Conservation (phyloP, 257 asterid genomes). For the Datura wrightii region DNA sequence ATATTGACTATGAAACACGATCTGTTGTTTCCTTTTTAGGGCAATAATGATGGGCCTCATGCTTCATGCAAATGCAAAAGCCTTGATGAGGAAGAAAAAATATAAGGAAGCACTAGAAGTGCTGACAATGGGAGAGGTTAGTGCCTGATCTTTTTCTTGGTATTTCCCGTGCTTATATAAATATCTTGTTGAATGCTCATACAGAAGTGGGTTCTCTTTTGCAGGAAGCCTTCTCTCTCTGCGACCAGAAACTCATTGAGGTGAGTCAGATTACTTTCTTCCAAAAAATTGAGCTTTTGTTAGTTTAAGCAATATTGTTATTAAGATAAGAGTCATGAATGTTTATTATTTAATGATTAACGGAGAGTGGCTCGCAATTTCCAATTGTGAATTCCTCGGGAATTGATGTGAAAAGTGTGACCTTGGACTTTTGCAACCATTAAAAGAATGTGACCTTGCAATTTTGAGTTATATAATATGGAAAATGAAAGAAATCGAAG, state of each 20-base stretch:
- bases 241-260: conserved; percentile 77
- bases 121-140: conserved; percentile 91
- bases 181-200: conserved; percentile 9
- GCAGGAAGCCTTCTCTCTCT: conserved; percentile 93
- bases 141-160: conserved; percentile 26
- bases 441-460: background rate
- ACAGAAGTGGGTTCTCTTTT: conserved; percentile 36
- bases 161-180: background rate
- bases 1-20: conserved; percentile 19
- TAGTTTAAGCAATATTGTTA: background rate
- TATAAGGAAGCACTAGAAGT: conserved; percentile 89
- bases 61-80: conserved; percentile 90
- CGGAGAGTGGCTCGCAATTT: background rate
- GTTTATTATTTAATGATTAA: background rate
- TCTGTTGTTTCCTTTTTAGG: conserved; percentile 43
- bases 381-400: background rate
- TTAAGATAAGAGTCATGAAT: background rate
- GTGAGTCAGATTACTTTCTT: conserved; percentile 46
- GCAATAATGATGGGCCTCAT: conserved; percentile 98
- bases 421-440: background rate
- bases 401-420: conserved; percentile 22
- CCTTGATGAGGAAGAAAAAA: conserved; percentile 64
- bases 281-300: background rate
- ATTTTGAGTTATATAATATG: conserved; percentile 3
- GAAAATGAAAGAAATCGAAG: background rate